Percentiles rank a stretch among this genome's conserved stretches.
Conservation (phyloP, 139 green algal genomes). For the Nannochloris sp. region DNA sequence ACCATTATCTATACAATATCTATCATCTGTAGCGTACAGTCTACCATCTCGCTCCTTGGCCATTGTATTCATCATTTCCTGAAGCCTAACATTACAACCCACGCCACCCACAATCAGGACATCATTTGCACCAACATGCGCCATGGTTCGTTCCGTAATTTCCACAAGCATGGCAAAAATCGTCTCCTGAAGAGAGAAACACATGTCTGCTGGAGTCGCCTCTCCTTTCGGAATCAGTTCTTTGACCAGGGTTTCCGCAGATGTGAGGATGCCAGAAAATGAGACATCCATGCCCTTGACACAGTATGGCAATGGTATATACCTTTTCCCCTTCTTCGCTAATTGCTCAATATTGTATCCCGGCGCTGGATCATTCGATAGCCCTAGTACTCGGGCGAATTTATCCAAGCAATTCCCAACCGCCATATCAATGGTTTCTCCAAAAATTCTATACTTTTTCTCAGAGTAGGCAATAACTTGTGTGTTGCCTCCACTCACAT, state of each 20-base stretch:
- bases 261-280: constrained; percentile 73
- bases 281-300: constrained; percentile 96
- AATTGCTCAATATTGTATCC: constrained; percentile 95
- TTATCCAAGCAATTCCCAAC: constrained; percentile 87
- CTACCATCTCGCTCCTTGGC: constrained; percentile 53
- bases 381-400: constrained; percentile 67
- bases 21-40: constrained; percentile 43
- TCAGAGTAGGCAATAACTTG: constrained; percentile 87
- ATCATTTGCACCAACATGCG: constrained; percentile 61
- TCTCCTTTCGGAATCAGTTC: constrained; percentile 30
- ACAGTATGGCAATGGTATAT: constrained; percentile 78
- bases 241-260: constrained; percentile 39
- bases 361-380: constrained; percentile 68
- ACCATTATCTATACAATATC: constrained; percentile 92
- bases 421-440: constrained; percentile 91
- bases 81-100: constrained; percentile 81
- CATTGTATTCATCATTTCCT: constrained; percentile 74
- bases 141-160: constrained; percentile 87
- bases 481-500: constrained; percentile 86
- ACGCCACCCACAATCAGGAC: constrained; percentile 88
- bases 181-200: constrained; percentile 83
- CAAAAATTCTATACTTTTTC: constrained; percentile 82
- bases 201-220: constrained; percentile 72
- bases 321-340: constrained; percentile 62
- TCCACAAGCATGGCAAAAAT: constrained; percentile 93